Percentiles rank a stretch among this genome's conserved stretches.
phyloP scores from a whole-genome alignment of 306 rosid species.

The Astragalus glycyphyllos region DNA sequence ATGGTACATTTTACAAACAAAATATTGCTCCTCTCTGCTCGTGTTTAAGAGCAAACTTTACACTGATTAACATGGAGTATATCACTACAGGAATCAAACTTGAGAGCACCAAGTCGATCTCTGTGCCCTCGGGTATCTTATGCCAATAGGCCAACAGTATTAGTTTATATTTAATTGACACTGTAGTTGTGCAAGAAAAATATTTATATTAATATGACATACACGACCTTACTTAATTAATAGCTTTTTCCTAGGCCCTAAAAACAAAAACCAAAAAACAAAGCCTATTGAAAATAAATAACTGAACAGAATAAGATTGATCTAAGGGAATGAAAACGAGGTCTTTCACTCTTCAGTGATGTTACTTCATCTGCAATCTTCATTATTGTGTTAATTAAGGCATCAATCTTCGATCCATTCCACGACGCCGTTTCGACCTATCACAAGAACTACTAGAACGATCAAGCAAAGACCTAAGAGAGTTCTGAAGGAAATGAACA shows the following conservation, averaged over 20 bases:
- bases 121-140: no score
- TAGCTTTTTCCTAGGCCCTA: background rate
- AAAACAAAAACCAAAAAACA: background rate
- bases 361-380: background rate
- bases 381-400: constrained; percentile 13
- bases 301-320: background rate
- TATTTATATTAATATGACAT: no score
- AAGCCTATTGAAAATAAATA: constrained; percentile 23
- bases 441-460: constrained; percentile 66
- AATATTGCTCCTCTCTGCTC: no score
- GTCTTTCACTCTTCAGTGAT: no score
- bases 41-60: no score
- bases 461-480: constrained; percentile 78
- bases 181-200: background rate
- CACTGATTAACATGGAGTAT: no score
- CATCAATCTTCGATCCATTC: constrained; percentile 57
- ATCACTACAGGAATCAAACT: no score
- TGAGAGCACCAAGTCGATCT: no score
- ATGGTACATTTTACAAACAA: no score
- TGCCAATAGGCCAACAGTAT: no score
- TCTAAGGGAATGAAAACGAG: constrained; percentile 26
- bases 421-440: constrained; percentile 82
- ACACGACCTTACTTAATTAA: background rate
- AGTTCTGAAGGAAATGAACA: constrained; percentile 84
- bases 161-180: no score